Evolutionary conservation across 129 eudicot species (phyloP).

Genomic region (Silybum marianum): DNA sequence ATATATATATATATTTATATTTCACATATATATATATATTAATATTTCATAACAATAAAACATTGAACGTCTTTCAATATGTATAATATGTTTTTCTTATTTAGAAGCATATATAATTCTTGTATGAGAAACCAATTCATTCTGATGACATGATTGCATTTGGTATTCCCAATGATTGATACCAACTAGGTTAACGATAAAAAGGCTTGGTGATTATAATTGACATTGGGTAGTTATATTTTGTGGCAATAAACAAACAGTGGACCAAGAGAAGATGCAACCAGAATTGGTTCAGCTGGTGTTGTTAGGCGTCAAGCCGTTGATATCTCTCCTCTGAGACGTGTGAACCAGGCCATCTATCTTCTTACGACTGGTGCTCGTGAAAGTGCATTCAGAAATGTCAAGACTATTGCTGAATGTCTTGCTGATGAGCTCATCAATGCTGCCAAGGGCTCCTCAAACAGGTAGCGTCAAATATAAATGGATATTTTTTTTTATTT

Average conservation of each 20-base stretch:
- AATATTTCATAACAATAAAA: too few species aligned
- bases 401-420: conserved; percentile 65
- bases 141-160: neutral
- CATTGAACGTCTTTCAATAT: too few species aligned
- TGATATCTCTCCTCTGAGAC: conserved; percentile 62
- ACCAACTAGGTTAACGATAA: neutral
- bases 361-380: conserved; percentile 65
- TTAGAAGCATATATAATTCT: neutral
- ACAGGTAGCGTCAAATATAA: conserved; percentile 33
- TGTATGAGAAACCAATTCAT: neutral
- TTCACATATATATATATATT: too few species aligned
- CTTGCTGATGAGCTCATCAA: conserved; percentile 71
- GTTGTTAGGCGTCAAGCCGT: conserved; percentile 72
- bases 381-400: conserved; percentile 62
- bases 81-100: neutral
- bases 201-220: neutral
- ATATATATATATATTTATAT: too few species aligned
- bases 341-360: conserved; percentile 62
- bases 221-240: neutral
- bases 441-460: conserved; percentile 73
- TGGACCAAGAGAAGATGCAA: conserved; percentile 75
- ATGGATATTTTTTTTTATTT: neutral
- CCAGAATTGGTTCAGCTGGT: conserved; percentile 70
- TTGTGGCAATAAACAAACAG: conserved; percentile 22
- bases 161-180: neutral